phyloP scores from a whole-genome alignment of 2,329 filamentous ascomycete genomes.

The Diaporthe sp. region DNA sequence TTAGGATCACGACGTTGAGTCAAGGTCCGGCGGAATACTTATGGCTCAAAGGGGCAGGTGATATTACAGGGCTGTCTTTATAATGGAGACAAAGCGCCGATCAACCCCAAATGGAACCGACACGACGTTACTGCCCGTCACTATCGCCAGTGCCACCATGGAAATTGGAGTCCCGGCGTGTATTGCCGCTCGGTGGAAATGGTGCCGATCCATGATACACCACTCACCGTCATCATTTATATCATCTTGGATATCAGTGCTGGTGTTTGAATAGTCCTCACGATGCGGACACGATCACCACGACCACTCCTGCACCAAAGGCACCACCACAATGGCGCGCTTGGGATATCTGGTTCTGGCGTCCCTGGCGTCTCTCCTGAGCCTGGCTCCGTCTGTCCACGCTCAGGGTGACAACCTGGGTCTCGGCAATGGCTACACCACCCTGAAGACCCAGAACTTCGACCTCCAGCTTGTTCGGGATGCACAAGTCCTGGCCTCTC shows the following conservation, averaged over 20 bases:
- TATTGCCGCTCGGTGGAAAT: slow-evolving; percentile 36
- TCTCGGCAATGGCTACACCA: slow-evolving; percentile 56
- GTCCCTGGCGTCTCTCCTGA: slow-evolving; percentile 12
- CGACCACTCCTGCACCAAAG: neutral
- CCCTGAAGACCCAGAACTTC: slow-evolving; percentile 57
- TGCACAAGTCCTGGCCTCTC: slow-evolving; percentile 63
- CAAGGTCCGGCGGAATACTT: slow-evolving; percentile 3
- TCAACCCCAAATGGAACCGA: slow-evolving; percentile 18
- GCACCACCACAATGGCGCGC: slow-evolving; percentile 15
- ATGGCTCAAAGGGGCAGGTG: slow-evolving; percentile 26
- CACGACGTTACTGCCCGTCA: slow-evolving; percentile 30
- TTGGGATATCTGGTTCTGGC: slow-evolving; percentile 3
- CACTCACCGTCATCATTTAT: neutral
- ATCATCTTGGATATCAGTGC: neutral
- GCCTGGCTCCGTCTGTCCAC: slow-evolving; percentile 5
- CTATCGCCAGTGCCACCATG: slow-evolving; percentile 27
- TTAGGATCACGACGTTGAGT: neutral
- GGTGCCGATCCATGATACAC: slow-evolving; percentile 27
- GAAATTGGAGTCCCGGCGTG: slow-evolving; percentile 24
- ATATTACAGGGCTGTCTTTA: slow-evolving; percentile 15
- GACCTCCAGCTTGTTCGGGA: slow-evolving; percentile 58
- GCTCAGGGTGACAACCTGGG: slow-evolving; percentile 53
- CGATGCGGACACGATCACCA: neutral
- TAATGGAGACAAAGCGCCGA: slow-evolving; percentile 20
- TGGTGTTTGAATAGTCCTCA: neutral